phyloP scores from a whole-genome alignment of 164 flowering plant genomes.

The Brasenia schreberi region DNA sequence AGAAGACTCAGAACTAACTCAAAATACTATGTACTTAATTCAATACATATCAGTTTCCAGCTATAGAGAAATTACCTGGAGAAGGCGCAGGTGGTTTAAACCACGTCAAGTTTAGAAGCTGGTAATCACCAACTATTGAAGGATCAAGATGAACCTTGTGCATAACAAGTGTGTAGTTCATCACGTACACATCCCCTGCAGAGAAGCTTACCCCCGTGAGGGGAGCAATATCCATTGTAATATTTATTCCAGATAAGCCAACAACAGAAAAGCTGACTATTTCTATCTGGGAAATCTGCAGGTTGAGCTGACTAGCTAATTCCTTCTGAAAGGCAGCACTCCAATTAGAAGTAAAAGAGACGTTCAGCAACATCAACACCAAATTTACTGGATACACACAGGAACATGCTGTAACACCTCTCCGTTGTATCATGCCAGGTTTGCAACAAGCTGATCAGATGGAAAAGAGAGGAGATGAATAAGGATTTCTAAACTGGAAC shows the following conservation, averaged over 20 bases:
- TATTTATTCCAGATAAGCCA: conserved; percentile 51
- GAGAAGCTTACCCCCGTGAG: conserved; percentile 71
- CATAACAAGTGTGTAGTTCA: conserved; percentile 55
- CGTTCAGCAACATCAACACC: conserved; percentile 72
- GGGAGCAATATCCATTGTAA: conserved; percentile 88
- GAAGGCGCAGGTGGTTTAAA: conserved; percentile 53
- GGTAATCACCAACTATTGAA: conserved; percentile 62
- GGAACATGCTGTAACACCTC: conserved; percentile 55
- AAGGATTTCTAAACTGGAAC: not conserved
- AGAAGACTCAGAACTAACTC: not conserved
- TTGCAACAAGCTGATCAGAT: conserved; percentile 8
- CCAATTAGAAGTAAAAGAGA: conserved; percentile 70
- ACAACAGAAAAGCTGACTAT: conserved; percentile 67
- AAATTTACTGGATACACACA: conserved; percentile 91
- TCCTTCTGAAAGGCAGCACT: conserved; percentile 43
- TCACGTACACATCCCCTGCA: conserved; percentile 33
- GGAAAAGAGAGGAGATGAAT: not conserved
- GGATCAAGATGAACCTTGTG: conserved; percentile 62
- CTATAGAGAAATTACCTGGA: conserved; percentile 35
- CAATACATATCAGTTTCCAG: not conserved
- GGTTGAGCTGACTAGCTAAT: conserved; percentile 60
- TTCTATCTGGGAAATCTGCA: conserved; percentile 63
- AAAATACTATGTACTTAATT: not conserved
- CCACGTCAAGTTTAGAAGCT: conserved; percentile 83
- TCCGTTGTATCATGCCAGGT: conserved; percentile 58